Evolutionary conservation across 495 filamentous ascomycete species (phyloP), one percentile per base, ranked within the genome.

Genomic region (Pyrenopolyporus hunteri): DNA sequence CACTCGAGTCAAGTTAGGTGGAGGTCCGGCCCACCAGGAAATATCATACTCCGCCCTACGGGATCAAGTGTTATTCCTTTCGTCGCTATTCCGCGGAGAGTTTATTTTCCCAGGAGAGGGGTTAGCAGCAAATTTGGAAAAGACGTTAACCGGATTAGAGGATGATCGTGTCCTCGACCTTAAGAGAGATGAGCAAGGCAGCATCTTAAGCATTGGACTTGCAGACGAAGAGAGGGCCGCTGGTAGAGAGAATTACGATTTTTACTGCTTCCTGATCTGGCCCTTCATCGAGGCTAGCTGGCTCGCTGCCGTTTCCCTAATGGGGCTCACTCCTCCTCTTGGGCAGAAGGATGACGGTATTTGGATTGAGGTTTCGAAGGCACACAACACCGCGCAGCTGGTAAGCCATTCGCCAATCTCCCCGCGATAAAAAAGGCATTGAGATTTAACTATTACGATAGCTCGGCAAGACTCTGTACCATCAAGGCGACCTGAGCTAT

Each of bases 221-320:
- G 85, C 87, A 6, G 84, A 88, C 11, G 70, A 80, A 1, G 93
- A 98, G 72, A 82, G 93, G 16, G 76, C 79, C 2, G 85, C 81
- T 29, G 94, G 93, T 2, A 78, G 93, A 17, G 93, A 98, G 69
- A 97, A 97, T 67, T 98, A 87, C 69, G 94, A 98, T 67, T 98
- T 98, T 73, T 97, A 98, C 74, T 97, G 92, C 73, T 98, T 97
- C 80, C 74, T 98, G 16, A 91, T 98, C 59, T 98, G 94, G 94
- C 94, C 94, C 0, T 98, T 98, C 66, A 92, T 97, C 52, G 94
- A 98, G 70, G 88, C 91, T 0, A 85, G 80, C 40, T 98, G 94
- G 94, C 84, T 98, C 10, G 92, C 90, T 5, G 87, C 91, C 0
- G 87, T 97, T 0, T 89, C 90, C 1, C 81, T 97, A 1, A 85